Conservation (phyloP, 2,329 filamentous ascomycete genomes). For the Tolypocladium cylindrosporum region DNA sequence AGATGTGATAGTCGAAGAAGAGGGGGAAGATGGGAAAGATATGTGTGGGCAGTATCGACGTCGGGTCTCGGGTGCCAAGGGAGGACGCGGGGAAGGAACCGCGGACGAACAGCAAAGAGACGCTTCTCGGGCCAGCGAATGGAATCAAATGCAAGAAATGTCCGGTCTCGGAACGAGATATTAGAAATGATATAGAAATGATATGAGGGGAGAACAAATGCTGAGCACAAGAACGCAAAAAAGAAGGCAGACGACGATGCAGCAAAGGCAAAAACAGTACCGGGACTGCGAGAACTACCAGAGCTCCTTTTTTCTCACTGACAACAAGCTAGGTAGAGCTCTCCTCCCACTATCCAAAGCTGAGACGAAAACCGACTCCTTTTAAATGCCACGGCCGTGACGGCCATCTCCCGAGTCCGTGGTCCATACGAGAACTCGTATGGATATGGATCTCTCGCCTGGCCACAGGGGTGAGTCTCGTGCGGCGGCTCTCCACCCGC, state of each 20-base stretch:
- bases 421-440: not conserved
- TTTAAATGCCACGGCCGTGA: not conserved
- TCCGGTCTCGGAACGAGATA: not conserved
- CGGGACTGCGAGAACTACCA: not conserved
- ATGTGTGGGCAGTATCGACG: not conserved
- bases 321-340: not conserved
- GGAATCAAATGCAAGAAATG: not conserved
- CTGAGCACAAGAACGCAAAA: not conserved
- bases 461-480: not conserved
- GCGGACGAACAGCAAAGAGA: not conserved
- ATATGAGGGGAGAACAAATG: not conserved
- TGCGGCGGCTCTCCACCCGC: not conserved
- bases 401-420: not conserved
- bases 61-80: not conserved
- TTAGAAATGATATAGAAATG: not conserved
- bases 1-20: not conserved
- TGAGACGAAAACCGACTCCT: not conserved
- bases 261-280: not conserved
- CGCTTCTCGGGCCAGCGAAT: not conserved
- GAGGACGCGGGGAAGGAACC: not conserved
- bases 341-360: not conserved
- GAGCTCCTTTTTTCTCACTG: not conserved
- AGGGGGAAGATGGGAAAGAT: not conserved
- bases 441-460: not conserved
- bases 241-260: not conserved